Evolutionary conservation across 345 rosid genomes (phyloP).

Genomic region (Lagerstroemia speciosa): DNA sequence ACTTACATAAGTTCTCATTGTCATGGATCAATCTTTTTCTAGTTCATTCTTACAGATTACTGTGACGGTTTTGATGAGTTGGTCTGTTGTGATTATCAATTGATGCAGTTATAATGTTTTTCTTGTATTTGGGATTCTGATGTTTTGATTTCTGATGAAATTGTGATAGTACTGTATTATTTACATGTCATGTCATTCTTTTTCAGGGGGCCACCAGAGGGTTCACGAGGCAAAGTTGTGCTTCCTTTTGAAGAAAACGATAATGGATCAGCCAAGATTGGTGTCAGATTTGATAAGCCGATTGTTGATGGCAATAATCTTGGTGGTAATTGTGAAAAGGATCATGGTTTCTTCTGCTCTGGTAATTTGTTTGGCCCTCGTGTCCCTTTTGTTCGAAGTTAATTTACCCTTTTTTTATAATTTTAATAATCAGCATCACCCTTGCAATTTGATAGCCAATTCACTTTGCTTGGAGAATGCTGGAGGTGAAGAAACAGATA

Average conservation of each 20-base stretch:
- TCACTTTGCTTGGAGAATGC: constrained; percentile 75
- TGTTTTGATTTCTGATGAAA: not conserved
- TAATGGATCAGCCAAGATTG: constrained; percentile 76
- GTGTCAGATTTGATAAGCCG: constrained; percentile 85
- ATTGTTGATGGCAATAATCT: constrained; percentile 88
- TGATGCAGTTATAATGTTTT: not conserved
- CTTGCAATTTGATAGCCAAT: constrained; percentile 39
- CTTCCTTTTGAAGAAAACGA: constrained; percentile 92
- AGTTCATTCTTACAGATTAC: not conserved
- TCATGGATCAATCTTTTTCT: not conserved
- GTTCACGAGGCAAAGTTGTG: constrained; percentile 80
- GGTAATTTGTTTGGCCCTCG: constrained; percentile 30
- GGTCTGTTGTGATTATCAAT: not conserved
- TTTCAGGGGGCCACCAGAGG: constrained; percentile 67
- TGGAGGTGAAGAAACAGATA: constrained; percentile 74
- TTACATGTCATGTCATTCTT: constrained; percentile 1
- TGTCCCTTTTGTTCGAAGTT: not conserved
- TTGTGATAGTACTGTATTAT: not conserved
- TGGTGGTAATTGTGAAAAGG: constrained; percentile 89
- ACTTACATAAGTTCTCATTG: not conserved
- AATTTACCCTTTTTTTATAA: not conserved
- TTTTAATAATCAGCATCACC: not conserved
- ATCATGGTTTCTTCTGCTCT: constrained; percentile 83
- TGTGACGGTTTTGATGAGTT: not conserved
- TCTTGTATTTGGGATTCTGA: not conserved